phyloP scores from a whole-genome alignment of 2,329 filamentous ascomycete species.

The Knufia fluminis region DNA sequence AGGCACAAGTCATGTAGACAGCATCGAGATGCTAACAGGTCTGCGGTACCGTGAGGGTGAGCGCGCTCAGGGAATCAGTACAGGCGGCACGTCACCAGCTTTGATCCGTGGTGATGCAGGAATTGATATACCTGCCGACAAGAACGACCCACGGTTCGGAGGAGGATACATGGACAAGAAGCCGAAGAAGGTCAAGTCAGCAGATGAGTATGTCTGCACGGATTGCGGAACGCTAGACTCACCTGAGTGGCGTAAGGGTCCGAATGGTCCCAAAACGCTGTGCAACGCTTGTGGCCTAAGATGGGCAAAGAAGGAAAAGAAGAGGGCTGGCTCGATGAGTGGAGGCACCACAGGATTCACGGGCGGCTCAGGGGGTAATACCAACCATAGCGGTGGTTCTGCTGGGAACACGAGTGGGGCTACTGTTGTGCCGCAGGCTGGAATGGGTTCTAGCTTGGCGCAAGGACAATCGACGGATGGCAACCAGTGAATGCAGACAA shows the following conservation, averaged over 20 bases:
- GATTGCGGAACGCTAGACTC: slow-evolving; percentile 92
- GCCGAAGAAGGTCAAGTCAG: slow-evolving; percentile 65
- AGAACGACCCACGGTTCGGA: slow-evolving; percentile 49
- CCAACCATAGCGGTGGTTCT: neutral
- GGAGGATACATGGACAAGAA: slow-evolving; percentile 55
- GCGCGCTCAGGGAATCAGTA: slow-evolving; percentile 77
- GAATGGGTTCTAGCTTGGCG: neutral
- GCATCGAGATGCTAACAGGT: slow-evolving; percentile 88
- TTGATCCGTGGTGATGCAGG: slow-evolving; percentile 79
- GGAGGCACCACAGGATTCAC: neutral
- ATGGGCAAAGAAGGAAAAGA: slow-evolving; percentile 69
- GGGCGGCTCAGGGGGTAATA: neutral
- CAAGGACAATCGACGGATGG: neutral
- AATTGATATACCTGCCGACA: slow-evolving; percentile 72
- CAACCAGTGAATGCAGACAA: neutral
- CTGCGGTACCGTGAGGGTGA: slow-evolving; percentile 82
- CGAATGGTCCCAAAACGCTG: slow-evolving; percentile 82
- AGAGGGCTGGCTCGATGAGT: slow-evolving; percentile 31
- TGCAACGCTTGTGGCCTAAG: slow-evolving; percentile 89
- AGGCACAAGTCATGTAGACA: slow-evolving; percentile 66
- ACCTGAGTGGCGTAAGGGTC: slow-evolving; percentile 92
- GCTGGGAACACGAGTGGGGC: neutral
- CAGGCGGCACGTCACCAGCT: slow-evolving; percentile 69
- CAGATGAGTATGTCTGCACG: slow-evolving; percentile 85
- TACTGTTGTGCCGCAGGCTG: neutral